A percentile compares a stretch with the other conserved stretches of the same genome.
Evolutionary conservation across 163 green algal species (phyloP).

Genomic region (Trebouxia gelatinosa): DNA sequence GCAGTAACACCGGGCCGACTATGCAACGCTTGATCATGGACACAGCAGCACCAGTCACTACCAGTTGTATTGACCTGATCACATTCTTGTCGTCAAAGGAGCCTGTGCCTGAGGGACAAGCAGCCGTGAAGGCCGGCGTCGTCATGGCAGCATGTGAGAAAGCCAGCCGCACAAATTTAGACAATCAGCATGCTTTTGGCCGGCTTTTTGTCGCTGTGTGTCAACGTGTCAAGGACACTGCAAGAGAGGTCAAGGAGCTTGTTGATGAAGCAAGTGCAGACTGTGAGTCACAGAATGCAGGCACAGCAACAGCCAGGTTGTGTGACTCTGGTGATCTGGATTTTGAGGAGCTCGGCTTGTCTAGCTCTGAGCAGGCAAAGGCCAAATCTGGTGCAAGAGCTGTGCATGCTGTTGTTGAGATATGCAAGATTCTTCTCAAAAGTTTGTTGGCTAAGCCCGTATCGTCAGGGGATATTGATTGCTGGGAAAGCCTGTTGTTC

Average conservation of each 20-base stretch:
- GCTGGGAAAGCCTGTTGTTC: too few relatives aligned
- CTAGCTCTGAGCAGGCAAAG: too few relatives aligned
- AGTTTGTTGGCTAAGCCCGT: too few relatives aligned
- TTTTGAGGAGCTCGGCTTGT: not conserved
- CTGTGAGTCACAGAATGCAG: not conserved
- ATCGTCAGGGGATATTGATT: too few relatives aligned
- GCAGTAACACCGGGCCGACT: not conserved
- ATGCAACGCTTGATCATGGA: not conserved
- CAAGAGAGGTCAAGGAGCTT: not conserved
- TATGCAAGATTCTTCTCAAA: too few relatives aligned
- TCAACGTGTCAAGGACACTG: conserved; percentile 1
- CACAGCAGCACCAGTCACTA: conserved; percentile 10
- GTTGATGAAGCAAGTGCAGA: too few relatives aligned
- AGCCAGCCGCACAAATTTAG: not conserved
- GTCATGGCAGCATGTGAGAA: conserved; percentile 12
- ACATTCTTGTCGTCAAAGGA: not conserved
- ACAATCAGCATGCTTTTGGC: conserved; percentile 15
- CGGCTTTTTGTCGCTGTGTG: not conserved
- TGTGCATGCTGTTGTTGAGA: not conserved
- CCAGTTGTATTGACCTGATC: not conserved
- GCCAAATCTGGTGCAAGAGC: not conserved
- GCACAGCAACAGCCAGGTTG: not conserved
- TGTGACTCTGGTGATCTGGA: not conserved
- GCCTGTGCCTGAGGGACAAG: not conserved
- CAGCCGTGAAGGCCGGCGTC: not conserved